These are phyloP conservation scores for Colletotrichum agaves DNA, from an alignment of 2,329 filamentous ascomycete genomes.

Conservation along the genomic window DNA sequence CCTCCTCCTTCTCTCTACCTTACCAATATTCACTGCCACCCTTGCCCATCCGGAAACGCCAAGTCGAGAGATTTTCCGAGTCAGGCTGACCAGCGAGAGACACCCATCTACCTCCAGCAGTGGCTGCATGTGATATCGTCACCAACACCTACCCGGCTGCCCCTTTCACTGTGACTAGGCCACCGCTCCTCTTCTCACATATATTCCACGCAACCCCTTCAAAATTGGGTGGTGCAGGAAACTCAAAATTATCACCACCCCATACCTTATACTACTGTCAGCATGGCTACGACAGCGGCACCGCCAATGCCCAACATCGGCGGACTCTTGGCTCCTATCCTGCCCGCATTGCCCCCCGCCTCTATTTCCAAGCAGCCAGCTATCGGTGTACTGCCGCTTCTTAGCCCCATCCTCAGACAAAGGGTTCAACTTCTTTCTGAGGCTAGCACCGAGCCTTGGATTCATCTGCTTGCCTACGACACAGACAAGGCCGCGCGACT, in stretches of 20 bases:
- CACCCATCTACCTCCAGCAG: conserved; percentile 18
- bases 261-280: conserved; percentile 19
- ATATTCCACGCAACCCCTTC: conserved; percentile 7
- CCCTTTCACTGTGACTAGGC: conserved; percentile 6
- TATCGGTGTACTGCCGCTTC: conserved; percentile 65
- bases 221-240: not conserved
- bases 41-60: not conserved
- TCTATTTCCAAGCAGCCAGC: conserved; percentile 68
- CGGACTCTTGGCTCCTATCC: conserved; percentile 64
- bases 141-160: conserved; percentile 18
- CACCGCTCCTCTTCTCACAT: conserved; percentile 15
- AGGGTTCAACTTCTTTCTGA: conserved; percentile 73
- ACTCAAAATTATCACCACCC: not conserved
- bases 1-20: not conserved
- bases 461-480: conserved; percentile 78
- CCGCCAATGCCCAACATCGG: conserved; percentile 50
- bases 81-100: conserved; percentile 19
- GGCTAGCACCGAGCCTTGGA: conserved; percentile 73
- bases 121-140: conserved; percentile 35
- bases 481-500: conserved; percentile 65
- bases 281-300: conserved; percentile 43
- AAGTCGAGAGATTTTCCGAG: conserved; percentile 35
- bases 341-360: conserved; percentile 69
- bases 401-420: conserved; percentile 74
- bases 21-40: not conserved